Evolutionary conservation across 371 early-diverging fungal genomes (phyloP), one percentile per base, ranked within the genome.

Genomic region (Fennellomyces sp.): DNA sequence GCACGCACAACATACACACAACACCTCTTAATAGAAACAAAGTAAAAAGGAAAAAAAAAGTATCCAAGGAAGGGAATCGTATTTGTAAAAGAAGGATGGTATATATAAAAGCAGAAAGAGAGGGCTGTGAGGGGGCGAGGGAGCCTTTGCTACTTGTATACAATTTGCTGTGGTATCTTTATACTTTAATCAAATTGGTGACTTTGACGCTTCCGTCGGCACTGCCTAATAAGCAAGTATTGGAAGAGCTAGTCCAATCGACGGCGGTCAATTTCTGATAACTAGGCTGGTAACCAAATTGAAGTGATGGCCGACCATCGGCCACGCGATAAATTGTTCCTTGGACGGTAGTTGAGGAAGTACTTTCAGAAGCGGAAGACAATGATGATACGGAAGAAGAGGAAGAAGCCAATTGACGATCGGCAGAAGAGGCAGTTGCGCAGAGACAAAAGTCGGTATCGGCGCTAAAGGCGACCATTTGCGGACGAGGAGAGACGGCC

Each of bases 201-300:
- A 86, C 77, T 53, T 80, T 81, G 58, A 86, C 76, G 23, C 72
- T 82, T 2, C 86, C 86, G 62, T 86, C 86, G 17, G 66, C 70
- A 17, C 75, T 77, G 30, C 83, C 86, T 30, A 84, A 64, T 25
- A 86, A 64, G 51, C 84, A 83, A 27, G 86, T 78, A 55, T 76
- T 83, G 0, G 80, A 83, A 5, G 83, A 66, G 51, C 69, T 71
- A 2, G 84, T 81, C 86, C 86, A 86, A 57, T 83, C 86, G 2
- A 83, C 84, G 2, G 81, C 66, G 0, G 84, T 83, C 15, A 86
- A 49, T 7, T 75, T 72, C 50, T 73, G 73, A 45, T 69, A 41
- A 19, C 68, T 62, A 10, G 78, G 70, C 30, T 82, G 80, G 10
- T 73, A 66, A 19, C 78, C 70, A 17, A 86, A 70, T 28, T 76